Evolutionary conservation across 768 basidiomycete species (phyloP), one percentile per base, ranked within the genome.

Genomic region (Leucosporidium creatinivorum): DNA sequence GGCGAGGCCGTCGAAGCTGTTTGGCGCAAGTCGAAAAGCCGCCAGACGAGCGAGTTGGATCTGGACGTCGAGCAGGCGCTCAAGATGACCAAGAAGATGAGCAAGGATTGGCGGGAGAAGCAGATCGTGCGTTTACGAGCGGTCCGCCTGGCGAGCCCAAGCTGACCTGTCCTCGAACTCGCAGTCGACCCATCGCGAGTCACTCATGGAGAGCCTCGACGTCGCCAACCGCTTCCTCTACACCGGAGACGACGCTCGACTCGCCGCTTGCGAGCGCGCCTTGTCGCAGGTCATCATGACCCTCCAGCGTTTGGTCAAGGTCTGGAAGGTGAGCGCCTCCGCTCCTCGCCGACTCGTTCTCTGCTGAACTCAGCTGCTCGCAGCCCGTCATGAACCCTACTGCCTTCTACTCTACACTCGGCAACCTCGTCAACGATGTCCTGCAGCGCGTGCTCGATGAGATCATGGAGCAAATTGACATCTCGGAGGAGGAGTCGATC

Each of bases 401-500:
- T 6, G 70, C 70, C 18, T 71, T 73, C 58, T 73, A 77, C 52
- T 63, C 70, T 13, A 69, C 75, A 18, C 68, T 80, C 36, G 80
- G 80, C 13, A 69, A 76, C 13, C 72, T 81, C 17, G 70, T 79
- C 58, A 77, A 79, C 63, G 67, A 68, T 19, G 74, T 77, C 8
- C 76, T 80, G 12, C 50, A 62, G 13, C 69, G 74, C 2, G 76
- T 81, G 0, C 73, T 78, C 10, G 66, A 72, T 31, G 77, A 79
- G 57, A 77, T 81, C 19, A 73, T 80, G 61, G 74, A 74, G 15
- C 69, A 80, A 25, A 62, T 64, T 26, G 81, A 81, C 73, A 81
- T 81, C 60, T 79, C 79, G 6, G 80, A 80, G 52, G 75, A 76
- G 17, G 80, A 81, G 62, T 79, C 78, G 18, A 75, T 78, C 33